Percentiles rank a stretch among this genome's conserved stretches.
These are phyloP conservation scores for Leishmania guyanensis DNA, from an alignment of 208 protist species.

Conservation along the genomic window DNA sequence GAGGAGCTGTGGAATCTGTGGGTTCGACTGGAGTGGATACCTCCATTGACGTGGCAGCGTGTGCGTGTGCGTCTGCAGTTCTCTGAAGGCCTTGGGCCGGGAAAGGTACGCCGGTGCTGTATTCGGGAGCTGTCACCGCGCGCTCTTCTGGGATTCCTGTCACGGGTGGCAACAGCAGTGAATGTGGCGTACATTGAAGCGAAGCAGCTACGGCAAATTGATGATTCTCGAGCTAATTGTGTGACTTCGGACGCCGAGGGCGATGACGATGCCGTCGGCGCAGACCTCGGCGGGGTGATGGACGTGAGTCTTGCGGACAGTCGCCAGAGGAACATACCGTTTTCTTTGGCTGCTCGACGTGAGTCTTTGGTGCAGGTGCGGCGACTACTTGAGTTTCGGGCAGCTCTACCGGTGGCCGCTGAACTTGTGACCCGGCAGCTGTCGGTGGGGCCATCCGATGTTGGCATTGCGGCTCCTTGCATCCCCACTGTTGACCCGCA, in stretches of 20 bases:
- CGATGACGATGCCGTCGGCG: neutral
- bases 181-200: neutral
- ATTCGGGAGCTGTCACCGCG: conserved; percentile 1
- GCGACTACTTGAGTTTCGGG: conserved; percentile 6
- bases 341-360: neutral
- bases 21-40: conserved; percentile 27
- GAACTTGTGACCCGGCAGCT: neutral
- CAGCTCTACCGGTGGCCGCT: neutral
- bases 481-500: neutral
- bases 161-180: neutral
- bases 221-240: neutral
- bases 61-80: conserved; percentile 10
- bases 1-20: conserved; percentile 24
- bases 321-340: neutral
- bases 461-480: neutral
- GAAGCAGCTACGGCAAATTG: neutral
- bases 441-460: neutral
- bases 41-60: neutral
- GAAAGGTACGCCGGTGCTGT: neutral
- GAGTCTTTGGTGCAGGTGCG: conserved; percentile 2
- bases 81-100: neutral
- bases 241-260: no score
- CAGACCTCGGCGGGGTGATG: no score
- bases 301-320: neutral
- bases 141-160: neutral